These are phyloP conservation scores for Dissoconium aciculare DNA, from an alignment of 2,329 filamentous ascomycete species.

Conservation along the genomic window DNA sequence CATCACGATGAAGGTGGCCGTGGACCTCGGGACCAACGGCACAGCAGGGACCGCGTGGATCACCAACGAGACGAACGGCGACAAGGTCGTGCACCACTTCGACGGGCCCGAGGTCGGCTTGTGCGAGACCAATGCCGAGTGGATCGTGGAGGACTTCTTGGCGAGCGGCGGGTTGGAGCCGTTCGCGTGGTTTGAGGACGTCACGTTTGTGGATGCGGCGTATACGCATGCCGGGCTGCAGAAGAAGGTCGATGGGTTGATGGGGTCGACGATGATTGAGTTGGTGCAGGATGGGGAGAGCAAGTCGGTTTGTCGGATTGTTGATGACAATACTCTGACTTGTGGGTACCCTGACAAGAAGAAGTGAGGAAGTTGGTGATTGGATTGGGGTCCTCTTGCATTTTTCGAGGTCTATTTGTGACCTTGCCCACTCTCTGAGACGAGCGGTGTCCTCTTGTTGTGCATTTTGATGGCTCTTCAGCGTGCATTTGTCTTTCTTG, in stretches of 20 bases:
- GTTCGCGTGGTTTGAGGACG: conserved; percentile 34
- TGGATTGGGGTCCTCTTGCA: too few relatives aligned
- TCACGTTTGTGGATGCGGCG: conserved; percentile 28
- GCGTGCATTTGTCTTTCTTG: too few relatives aligned
- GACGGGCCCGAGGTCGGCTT: conserved; percentile 32
- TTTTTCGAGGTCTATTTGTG: too few relatives aligned
- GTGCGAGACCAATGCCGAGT: conserved; percentile 45
- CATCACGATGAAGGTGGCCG: conserved; percentile 29
- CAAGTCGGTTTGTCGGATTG: conserved; percentile 6
- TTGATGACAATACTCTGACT: not conserved
- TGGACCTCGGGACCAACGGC: conserved; percentile 25
- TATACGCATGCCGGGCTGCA: conserved; percentile 19
- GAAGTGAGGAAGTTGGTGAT: too few relatives aligned
- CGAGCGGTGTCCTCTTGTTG: too few relatives aligned
- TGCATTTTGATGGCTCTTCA: too few relatives aligned
- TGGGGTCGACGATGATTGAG: conserved; percentile 31
- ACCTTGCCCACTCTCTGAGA: too few relatives aligned
- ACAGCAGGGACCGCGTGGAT: conserved; percentile 32
- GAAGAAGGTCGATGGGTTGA: conserved; percentile 15
- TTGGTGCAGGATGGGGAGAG: conserved; percentile 28
- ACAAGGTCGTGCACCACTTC: conserved; percentile 39
- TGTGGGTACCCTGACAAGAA: conserved; percentile 4
- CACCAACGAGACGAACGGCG: conserved; percentile 39
- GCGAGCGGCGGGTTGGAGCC: conserved; percentile 26
- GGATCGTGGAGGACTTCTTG: conserved; percentile 46